Evolutionary conservation across 1,139 yeast genomes (phyloP).

Genomic region (Chernovozyma aurita): DNA sequence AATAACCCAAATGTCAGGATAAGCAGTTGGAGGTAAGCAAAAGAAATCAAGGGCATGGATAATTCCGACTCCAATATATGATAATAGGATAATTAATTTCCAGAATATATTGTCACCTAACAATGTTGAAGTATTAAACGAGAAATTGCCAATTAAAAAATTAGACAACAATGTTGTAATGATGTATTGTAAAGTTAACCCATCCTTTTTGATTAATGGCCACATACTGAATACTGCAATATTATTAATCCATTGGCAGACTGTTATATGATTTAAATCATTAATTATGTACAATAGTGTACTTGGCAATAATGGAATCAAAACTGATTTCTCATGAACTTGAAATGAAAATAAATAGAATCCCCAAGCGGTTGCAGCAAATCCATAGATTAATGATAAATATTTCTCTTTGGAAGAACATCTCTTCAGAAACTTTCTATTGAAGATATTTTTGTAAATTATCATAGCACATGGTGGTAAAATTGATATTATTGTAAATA

Average conservation of each 20-base stretch:
- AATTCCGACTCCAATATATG: conserved; percentile 52
- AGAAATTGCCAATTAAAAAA: conserved; percentile 73
- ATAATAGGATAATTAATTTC: conserved; percentile 50
- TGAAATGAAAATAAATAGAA: conserved; percentile 90
- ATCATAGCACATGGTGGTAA: conserved; percentile 60
- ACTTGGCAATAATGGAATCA: conserved; percentile 83
- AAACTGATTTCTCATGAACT: conserved; percentile 86
- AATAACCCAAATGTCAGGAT: conserved; percentile 86
- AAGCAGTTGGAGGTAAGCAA: conserved; percentile 49
- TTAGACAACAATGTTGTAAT: conserved; percentile 63
- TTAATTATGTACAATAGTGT: conserved; percentile 61
- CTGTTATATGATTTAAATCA: conserved; percentile 57
- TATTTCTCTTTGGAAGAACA: neutral
- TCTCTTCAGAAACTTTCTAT: conserved; percentile 13
- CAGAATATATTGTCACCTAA: conserved; percentile 44
- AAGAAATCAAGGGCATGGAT: conserved; percentile 54
- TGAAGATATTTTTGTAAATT: conserved; percentile 48
- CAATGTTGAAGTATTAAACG: conserved; percentile 4
- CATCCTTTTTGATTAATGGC: conserved; percentile 81
- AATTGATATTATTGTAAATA: conserved; percentile 61
- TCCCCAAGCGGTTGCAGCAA: conserved; percentile 81
- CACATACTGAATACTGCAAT: conserved; percentile 81
- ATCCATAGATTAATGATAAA: conserved; percentile 51
- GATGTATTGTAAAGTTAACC: conserved; percentile 65
- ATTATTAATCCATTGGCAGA: conserved; percentile 84